Evolutionary conservation across 352 stramenopile species (phyloP).

Genomic region (Thalassiosira mediterranea): DNA sequence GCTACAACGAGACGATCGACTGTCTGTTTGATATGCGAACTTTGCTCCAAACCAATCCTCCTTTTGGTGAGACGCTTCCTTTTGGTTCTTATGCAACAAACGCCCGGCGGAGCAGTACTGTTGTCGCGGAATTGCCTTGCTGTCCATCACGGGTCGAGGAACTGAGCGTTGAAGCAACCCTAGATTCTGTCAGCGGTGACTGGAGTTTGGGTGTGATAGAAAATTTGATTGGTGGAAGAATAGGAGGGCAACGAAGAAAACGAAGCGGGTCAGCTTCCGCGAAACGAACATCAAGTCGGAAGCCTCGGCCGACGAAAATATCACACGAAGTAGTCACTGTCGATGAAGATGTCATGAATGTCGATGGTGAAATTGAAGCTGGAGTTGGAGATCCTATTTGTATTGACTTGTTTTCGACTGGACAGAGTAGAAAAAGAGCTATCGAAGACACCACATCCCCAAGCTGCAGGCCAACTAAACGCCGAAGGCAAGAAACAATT

Average conservation of each 20-base stretch:
- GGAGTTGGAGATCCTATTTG: too few species aligned
- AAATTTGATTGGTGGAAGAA: constrained; percentile 19
- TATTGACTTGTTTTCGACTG: too few species aligned
- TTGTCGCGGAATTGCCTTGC: constrained; percentile 8
- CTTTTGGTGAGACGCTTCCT: constrained; percentile 20
- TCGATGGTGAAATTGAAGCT: too few species aligned
- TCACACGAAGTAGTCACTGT: too few species aligned
- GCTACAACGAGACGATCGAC: constrained; percentile 60
- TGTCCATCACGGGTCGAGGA: constrained; percentile 30
- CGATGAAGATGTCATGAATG: too few species aligned
- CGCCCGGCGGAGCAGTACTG: constrained; percentile 18
- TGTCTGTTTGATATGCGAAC: constrained; percentile 55
- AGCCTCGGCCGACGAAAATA: too few species aligned
- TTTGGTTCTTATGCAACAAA: constrained; percentile 49
- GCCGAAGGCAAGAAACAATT: constrained; percentile 28
- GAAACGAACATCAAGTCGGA: too few species aligned
- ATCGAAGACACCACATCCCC: too few species aligned
- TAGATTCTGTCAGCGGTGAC: constrained; percentile 11
- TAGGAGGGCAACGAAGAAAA: neutral
- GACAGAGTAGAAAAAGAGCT: too few species aligned
- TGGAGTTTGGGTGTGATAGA: constrained; percentile 36
- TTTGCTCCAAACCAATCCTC: constrained; percentile 32
- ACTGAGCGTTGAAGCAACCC: constrained; percentile 35
- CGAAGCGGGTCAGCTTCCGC: neutral
- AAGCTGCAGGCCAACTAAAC: constrained; percentile 10